These are phyloP conservation scores for Wallacemonas sp. DNA, from an alignment of 208 protist species.

Conservation along the genomic window DNA sequence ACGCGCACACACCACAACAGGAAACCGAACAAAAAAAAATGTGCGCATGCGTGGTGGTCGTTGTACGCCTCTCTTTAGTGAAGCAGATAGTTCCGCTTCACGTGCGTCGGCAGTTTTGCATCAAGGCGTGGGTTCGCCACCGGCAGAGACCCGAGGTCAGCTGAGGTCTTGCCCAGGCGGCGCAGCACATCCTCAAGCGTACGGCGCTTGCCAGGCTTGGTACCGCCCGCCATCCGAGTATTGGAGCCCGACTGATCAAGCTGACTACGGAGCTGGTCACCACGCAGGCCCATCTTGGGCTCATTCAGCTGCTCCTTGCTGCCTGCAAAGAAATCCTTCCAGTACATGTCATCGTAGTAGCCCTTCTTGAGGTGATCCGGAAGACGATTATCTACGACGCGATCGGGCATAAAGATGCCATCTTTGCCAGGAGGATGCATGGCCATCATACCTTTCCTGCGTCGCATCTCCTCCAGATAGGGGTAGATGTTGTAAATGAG, in stretches of 20 bases:
- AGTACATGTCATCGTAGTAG: slow-evolving; percentile 94
- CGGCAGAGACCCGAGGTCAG: slow-evolving; percentile 79
- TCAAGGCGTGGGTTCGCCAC: slow-evolving; percentile 86
- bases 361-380: slow-evolving; percentile 93
- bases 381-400: slow-evolving; percentile 91
- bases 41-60: too few species aligned
- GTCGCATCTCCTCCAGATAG: slow-evolving; percentile 91
- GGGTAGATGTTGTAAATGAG: slow-evolving; percentile 93
- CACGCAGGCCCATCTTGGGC: slow-evolving; percentile 89
- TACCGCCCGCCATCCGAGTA: slow-evolving; percentile 9
- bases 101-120: slow-evolving; percentile 82
- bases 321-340: slow-evolving; percentile 93
- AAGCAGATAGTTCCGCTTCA: slow-evolving; percentile 84
- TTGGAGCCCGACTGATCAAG: slow-evolving; percentile 28
- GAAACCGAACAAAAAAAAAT: not conserved
- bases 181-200: slow-evolving; percentile 89
- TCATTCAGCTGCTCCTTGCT: slow-evolving; percentile 89
- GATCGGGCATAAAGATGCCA: slow-evolving; percentile 89
- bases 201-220: slow-evolving; percentile 54
- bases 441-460: slow-evolving; percentile 93
- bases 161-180: slow-evolving; percentile 76
- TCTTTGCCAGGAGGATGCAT: slow-evolving; percentile 92
- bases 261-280: slow-evolving; percentile 83
- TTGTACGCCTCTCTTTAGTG: too few species aligned
- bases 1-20: not conserved